phyloP scores from a whole-genome alignment of 768 basidiomycete genomes.

The Termitomyces sp. region DNA sequence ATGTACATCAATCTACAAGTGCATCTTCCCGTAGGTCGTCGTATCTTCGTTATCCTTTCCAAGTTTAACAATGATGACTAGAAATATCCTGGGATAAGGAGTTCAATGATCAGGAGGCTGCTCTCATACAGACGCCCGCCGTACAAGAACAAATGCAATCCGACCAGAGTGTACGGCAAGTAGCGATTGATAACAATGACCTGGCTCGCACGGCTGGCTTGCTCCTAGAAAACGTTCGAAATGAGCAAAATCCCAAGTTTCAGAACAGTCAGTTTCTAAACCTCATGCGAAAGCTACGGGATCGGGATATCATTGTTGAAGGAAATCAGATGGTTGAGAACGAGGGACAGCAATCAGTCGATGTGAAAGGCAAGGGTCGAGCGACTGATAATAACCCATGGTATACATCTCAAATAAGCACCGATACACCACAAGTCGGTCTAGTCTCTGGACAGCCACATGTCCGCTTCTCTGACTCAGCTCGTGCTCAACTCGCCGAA shows the following conservation, averaged over 20 bases:
- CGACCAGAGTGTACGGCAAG: conserved; percentile 13
- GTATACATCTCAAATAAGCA: conserved; percentile 4
- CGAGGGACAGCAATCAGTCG: conserved; percentile 27
- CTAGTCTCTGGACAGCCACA: conserved; percentile 1
- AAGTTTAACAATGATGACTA: conserved; percentile 13
- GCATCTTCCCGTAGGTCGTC: conserved; percentile 5
- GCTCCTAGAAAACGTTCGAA: conserved; percentile 67
- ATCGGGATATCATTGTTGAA: conserved; percentile 71
- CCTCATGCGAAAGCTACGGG: conserved; percentile 81
- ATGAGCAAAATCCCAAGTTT: conserved; percentile 81
- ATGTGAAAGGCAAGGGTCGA: conserved; percentile 69
- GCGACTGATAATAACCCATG: conserved; percentile 25
- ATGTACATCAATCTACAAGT: conserved; percentile 16
- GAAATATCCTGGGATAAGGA: conserved; percentile 59
- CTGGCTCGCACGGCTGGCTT: conserved; percentile 77
- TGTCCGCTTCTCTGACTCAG: conserved; percentile 4
- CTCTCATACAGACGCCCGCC: conserved; percentile 13
- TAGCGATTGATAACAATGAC: conserved; percentile 48
- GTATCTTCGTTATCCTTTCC: not conserved
- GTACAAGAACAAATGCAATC: conserved; percentile 13
- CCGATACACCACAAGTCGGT: conserved; percentile 7
- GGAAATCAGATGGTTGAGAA: conserved; percentile 72
- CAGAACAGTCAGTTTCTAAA: conserved; percentile 78
- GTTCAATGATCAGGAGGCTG: conserved; percentile 52
- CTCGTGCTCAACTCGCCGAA: conserved; percentile 1